Evolutionary conservation across 768 basidiomycete genomes (phyloP), one percentile per base, ranked within the genome.

Genomic region (Agaricus sinodeliciosus): DNA sequence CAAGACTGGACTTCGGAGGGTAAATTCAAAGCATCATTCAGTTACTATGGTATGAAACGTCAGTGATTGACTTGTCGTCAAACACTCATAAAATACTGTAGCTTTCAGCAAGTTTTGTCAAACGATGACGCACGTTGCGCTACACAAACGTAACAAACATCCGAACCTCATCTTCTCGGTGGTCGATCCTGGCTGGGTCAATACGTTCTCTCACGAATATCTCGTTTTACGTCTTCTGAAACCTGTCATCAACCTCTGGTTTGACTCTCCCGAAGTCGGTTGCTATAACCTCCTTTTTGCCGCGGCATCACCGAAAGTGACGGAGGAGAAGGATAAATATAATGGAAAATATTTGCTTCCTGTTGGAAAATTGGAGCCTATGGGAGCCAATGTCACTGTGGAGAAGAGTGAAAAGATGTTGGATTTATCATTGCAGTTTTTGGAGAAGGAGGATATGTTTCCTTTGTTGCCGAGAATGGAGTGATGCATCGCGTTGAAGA

Each of bases 121-220:
- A 22, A 35, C 34, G 19, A 39, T 53, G 44, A 40, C 45, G 9
- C 51, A 53, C 34, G 26, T 40, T 18, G 51, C 44, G 2, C 36
- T 46, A 5, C 44, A 53, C 12, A 39, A 42, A 34, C 47, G 49
- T 41, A 36, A 64, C 61, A 1, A 62, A 61, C 25, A 69, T 16
- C 51, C 51, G 0, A 53, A 53, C 36, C 35, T 73, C 44, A 68
- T 68, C 9, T 66, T 58, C 37, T 59, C 74, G n/a, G 54, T 70
- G 9, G 31, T 75, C 2, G 66, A 76, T 58, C 77, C 78, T 0
- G 76, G 78, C 9, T 48, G 55, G 4, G 69, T 76, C 8, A 60
- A 67, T 42, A 74, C 77, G 9, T 59, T 56, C 31, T 56, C 56
- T 1, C 43, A 56, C 49, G 42, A 45, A n/a, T 54, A 57, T 26